These are phyloP conservation scores for Penicillium ucsense DNA, from an alignment of 495 filamentous ascomycete genomes.

Conservation along the genomic window DNA sequence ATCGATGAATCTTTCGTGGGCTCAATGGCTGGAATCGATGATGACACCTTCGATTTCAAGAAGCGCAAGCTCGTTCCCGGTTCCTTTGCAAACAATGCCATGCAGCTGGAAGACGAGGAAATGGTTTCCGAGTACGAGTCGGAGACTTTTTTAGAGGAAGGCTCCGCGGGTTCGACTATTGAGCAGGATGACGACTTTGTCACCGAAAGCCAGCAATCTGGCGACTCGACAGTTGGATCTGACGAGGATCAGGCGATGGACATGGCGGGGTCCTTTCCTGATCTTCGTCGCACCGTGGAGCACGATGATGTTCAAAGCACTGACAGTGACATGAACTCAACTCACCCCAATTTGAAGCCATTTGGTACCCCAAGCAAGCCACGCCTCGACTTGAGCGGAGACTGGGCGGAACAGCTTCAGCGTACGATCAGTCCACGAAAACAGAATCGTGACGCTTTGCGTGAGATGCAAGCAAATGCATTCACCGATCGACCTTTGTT, in stretches of 20 bases:
- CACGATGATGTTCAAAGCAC: constrained; percentile 37
- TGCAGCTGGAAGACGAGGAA: constrained; percentile 45
- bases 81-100: constrained; percentile 56
- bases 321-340: constrained; percentile 38
- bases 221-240: constrained; percentile 61
- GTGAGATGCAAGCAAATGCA: constrained; percentile 48
- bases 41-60: constrained; percentile 78
- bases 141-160: constrained; percentile 84
- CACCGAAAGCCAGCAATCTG: constrained; percentile 46
- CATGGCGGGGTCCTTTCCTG: constrained; percentile 66
- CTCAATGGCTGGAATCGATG: constrained; percentile 45
- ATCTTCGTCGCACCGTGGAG: constrained; percentile 57
- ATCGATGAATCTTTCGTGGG: constrained; percentile 40
- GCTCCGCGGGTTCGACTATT: constrained; percentile 72
- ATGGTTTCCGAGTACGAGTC: constrained; percentile 28
- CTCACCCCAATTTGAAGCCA: constrained; percentile 26
- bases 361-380: constrained; percentile 51
- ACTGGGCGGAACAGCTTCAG: constrained; percentile 88
- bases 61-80: constrained; percentile 65
- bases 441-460: constrained; percentile 61
- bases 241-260: constrained; percentile 61
- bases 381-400: constrained; percentile 46
- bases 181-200: constrained; percentile 51
- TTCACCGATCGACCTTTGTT: constrained; percentile 31
- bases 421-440: constrained; percentile 86